Conservation (phyloP, 495 filamentous ascomycete genomes). For the Penicillium egyptiacum region DNA sequence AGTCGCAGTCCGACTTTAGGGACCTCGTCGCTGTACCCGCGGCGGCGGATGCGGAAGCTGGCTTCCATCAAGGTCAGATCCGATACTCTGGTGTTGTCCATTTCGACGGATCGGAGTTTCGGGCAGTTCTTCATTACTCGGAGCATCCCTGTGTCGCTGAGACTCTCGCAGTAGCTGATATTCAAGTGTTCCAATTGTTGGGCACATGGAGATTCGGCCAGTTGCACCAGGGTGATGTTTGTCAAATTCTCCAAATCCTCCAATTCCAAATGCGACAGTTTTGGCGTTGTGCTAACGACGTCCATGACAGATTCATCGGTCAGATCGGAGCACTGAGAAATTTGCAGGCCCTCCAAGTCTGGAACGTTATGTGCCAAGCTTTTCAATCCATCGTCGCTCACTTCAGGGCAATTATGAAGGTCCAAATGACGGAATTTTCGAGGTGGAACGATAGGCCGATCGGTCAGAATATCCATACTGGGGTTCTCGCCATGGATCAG, state of each 20-base stretch:
- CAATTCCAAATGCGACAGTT: constrained; percentile 82
- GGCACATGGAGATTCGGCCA: constrained; percentile 74
- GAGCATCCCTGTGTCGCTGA: constrained; percentile 84
- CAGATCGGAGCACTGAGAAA: constrained; percentile 68
- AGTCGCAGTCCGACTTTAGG: constrained; percentile 67
- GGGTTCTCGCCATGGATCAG: constrained; percentile 74
- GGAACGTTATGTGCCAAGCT: constrained; percentile 73
- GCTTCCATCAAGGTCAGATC: constrained; percentile 89
- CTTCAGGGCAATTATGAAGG: constrained; percentile 68
- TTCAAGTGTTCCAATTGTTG: constrained; percentile 72
- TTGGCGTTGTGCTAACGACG: constrained; percentile 70
- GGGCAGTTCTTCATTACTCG: constrained; percentile 75
- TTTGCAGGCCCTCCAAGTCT: constrained; percentile 73
- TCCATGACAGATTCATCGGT: constrained; percentile 71
- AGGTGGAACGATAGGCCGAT: constrained; percentile 71
- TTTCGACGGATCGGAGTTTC: constrained; percentile 67
- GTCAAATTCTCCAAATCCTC: constrained; percentile 81
- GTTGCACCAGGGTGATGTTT: constrained; percentile 66
- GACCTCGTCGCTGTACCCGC: constrained; percentile 53
- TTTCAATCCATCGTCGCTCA: constrained; percentile 70
- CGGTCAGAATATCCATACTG: constrained; percentile 75
- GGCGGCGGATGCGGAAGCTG: constrained; percentile 67
- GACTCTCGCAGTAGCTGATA: constrained; percentile 82
- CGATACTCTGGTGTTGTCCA: constrained; percentile 92
- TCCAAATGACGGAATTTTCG: constrained; percentile 83